Evolutionary conservation across 2,329 filamentous ascomycete species (phyloP), one percentile per base, ranked within the genome.

Genomic region (Tolypocladium ovalisporum): DNA sequence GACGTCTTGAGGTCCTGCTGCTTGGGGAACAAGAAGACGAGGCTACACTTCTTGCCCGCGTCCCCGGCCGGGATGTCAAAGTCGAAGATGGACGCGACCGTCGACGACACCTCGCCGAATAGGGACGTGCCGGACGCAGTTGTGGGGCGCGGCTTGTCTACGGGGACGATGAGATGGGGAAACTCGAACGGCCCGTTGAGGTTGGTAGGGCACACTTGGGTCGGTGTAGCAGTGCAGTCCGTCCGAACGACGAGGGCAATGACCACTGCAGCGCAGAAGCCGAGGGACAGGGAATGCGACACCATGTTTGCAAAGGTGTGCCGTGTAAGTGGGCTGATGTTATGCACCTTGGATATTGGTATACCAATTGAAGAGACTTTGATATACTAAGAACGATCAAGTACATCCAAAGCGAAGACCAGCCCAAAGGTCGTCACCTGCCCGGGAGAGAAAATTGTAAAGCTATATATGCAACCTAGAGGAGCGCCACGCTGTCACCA

Each of bases 11-110:
- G 79, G 37, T 84, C 70, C 19, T 74, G 64, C 60, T 81, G 60
- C 56, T 61, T 69, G 13, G 86, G 86, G 71, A 88, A 81, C 51
- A 87, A 74, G 79, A 89, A 89, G 57, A 84, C 73, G 10, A 88
- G 73, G 57, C 76, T 79, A 73, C 86, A 89, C 8, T 72, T 81
- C 71, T 82, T 81, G 62, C 80, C 82, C 10, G 73, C 63, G 63
- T 82, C 77, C 6, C 71, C 69, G 4, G 69, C 60, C 1, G 80
- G 81, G 49, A 89, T 80, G 65, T 87, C 83, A 71, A 89, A 89
- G 74, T 87, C 87, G 79, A 86, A 88, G 65, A 88, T 79, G 15
- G 80, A 79, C 12, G 79, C 80, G 54, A 80, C 69, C 57, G 72
- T 75, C 22, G 75, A 69, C 15, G 79, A 80, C 40, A 86, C 73